These are phyloP conservation scores for Vitis rotundifolia DNA, from an alignment of 164 flowering plant species.

Conservation along the genomic window DNA sequence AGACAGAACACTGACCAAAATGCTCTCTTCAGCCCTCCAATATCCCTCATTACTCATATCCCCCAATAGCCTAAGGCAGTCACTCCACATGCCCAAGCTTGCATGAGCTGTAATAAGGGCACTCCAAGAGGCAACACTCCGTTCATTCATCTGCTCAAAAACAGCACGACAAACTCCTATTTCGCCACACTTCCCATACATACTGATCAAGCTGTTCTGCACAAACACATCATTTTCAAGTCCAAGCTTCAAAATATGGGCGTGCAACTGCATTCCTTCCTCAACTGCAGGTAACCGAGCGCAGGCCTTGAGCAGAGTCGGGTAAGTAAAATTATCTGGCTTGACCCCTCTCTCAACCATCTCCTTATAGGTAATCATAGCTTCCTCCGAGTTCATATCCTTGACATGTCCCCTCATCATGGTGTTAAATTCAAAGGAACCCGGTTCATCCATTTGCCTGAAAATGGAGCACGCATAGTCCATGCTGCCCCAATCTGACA, in stretches of 20 bases:
- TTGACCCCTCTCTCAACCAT: slow-evolving; percentile 58
- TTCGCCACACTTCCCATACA: slow-evolving; percentile 74
- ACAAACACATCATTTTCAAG: slow-evolving; percentile 60
- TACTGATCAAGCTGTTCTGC: slow-evolving; percentile 78
- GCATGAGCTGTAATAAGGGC: slow-evolving; percentile 74
- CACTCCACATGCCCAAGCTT: slow-evolving; percentile 53
- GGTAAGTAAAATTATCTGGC: slow-evolving; percentile 71
- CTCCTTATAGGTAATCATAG: slow-evolving; percentile 41
- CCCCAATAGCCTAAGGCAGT: slow-evolving; percentile 54
- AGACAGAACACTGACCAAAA: slow-evolving; percentile 62
- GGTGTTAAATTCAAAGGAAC: slow-evolving; percentile 59
- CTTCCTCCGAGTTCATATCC: slow-evolving; percentile 35
- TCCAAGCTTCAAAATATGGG: slow-evolving; percentile 62
- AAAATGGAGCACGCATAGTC: slow-evolving; percentile 80
- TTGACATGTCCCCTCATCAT: slow-evolving; percentile 73
- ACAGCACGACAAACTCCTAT: slow-evolving; percentile 41
- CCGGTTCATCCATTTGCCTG: slow-evolving; percentile 53
- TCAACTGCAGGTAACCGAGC: slow-evolving; percentile 34
- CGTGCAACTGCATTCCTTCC: slow-evolving; percentile 76
- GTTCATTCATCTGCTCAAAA: slow-evolving; percentile 54
- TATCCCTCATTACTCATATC: slow-evolving; percentile 44
- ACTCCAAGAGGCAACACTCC: slow-evolving; percentile 82
- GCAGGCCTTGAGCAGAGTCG: slow-evolving; percentile 68
- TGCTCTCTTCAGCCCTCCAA: slow-evolving; percentile 79
- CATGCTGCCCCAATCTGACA: slow-evolving; percentile 82